phyloP scores from a whole-genome alignment of 2,329 filamentous ascomycete genomes.

The Ascochyta clinopodiicola region DNA sequence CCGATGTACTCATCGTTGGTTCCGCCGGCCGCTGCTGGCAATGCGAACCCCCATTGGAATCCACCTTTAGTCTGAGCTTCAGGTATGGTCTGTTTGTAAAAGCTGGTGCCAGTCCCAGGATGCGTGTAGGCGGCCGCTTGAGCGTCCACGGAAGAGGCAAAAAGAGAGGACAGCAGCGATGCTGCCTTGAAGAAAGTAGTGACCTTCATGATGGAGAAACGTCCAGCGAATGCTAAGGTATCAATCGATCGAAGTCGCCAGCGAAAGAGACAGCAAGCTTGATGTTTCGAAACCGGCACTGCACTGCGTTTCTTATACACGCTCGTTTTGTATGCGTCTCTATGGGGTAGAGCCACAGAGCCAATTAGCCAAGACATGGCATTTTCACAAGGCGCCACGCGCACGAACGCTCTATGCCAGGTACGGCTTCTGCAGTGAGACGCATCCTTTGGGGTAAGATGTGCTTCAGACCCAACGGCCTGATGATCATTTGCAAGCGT shows the following conservation, averaged over 20 bases:
- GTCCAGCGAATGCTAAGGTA: slow-evolving; percentile 22
- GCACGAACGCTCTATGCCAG: slow-evolving; percentile 8
- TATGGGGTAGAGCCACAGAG: background rate
- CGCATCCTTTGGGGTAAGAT: slow-evolving; percentile 6
- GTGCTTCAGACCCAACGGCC: slow-evolving; percentile 14
- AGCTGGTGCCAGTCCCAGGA: slow-evolving; percentile 39
- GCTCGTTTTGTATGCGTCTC: slow-evolving; percentile 26
- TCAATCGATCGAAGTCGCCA: slow-evolving; percentile 17
- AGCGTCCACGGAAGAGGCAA: slow-evolving; percentile 35
- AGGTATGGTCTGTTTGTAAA: slow-evolving; percentile 33
- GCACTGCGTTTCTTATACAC: slow-evolving; percentile 37
- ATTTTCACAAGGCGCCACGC: slow-evolving; percentile 5
- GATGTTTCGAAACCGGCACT: slow-evolving; percentile 28
- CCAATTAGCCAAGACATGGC: slow-evolving; percentile 7
- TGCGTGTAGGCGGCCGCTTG: slow-evolving; percentile 41
- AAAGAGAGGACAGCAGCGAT: slow-evolving; percentile 47
- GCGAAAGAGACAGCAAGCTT: slow-evolving; percentile 32
- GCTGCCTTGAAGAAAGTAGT: slow-evolving; percentile 43
- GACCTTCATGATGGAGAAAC: slow-evolving; percentile 43
- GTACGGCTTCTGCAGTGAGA: slow-evolving; percentile 14
- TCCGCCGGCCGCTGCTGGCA: slow-evolving; percentile 32
- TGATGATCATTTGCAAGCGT: slow-evolving; percentile 34
- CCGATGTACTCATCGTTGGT: slow-evolving; percentile 48
- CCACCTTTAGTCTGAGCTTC: slow-evolving; percentile 40
- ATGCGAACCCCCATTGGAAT: slow-evolving; percentile 45